A percentile compares a stretch with the other conserved stretches of the same genome.
These are phyloP conservation scores for Pseudogymnoascus sp. DNA, from an alignment of 2,329 filamentous ascomycete genomes.

Conservation along the genomic window DNA sequence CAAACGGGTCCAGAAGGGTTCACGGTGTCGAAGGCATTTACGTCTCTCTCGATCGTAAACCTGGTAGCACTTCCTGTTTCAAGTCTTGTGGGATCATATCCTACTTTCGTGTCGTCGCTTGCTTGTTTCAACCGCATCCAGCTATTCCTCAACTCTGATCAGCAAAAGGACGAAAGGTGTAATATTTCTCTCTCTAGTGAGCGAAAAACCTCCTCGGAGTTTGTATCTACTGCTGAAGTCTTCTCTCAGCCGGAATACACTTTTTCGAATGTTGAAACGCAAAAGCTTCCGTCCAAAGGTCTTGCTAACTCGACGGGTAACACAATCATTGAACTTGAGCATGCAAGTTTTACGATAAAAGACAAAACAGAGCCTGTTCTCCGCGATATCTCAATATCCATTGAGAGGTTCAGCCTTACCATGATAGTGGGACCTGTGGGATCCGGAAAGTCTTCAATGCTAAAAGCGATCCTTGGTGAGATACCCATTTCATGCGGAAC, in stretches of 20 bases:
- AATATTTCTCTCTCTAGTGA: background rate
- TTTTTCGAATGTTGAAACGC: background rate
- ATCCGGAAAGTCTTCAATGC: conserved; percentile 22
- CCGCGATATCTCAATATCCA: background rate
- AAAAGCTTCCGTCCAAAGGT: background rate
- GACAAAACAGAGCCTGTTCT: background rate
- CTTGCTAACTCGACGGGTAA: background rate
- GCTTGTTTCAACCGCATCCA: background rate
- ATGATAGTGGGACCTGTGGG: conserved; percentile 22
- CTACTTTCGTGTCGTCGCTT: background rate
- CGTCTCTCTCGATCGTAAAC: background rate
- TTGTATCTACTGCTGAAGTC: background rate
- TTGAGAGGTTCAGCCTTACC: background rate
- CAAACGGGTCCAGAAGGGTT: background rate
- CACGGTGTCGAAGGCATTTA: background rate
- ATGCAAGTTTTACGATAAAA: background rate
- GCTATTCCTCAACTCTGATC: background rate
- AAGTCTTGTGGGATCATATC: background rate
- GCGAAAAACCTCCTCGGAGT: background rate
- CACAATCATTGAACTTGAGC: background rate
- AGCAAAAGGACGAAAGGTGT: background rate
- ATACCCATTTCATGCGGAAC: conserved; percentile 9
- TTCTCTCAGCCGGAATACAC: background rate
- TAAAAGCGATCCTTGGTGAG: conserved; percentile 22
- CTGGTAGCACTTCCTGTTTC: background rate